A percentile compares a stretch with the other conserved stretches of the same genome.
Conservation (phyloP, 371 early-diverging fungal genomes). For the Saksenaea vasiformis region DNA sequence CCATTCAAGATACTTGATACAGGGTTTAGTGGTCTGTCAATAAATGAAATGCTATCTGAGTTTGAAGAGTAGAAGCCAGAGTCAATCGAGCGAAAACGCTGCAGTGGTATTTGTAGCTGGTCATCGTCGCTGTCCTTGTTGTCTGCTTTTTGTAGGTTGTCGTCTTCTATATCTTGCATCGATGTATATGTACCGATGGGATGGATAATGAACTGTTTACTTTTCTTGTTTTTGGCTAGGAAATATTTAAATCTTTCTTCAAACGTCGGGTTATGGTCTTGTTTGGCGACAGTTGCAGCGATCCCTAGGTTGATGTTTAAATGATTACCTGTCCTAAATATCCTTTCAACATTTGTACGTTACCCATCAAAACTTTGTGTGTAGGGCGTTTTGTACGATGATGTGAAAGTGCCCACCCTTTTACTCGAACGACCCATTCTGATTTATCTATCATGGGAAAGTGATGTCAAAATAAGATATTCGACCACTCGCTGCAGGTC, state of each 20-base stretch:
- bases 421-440: slow-evolving; percentile 37
- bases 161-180: neutral
- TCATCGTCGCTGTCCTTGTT: neutral
- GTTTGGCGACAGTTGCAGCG: slow-evolving; percentile 37
- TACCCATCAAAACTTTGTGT: slow-evolving; percentile 41
- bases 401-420: slow-evolving; percentile 48
- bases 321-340: neutral
- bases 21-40: slow-evolving; percentile 21
- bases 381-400: slow-evolving; percentile 25
- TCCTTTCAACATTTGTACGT: too few species aligned
- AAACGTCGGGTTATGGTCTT: slow-evolving; percentile 36
- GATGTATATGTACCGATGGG: slow-evolving; percentile 25
- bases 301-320: slow-evolving; percentile 20
- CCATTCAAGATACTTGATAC: slow-evolving; percentile 22
- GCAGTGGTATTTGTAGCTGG: neutral
- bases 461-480: slow-evolving; percentile 11
- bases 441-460: slow-evolving; percentile 16
- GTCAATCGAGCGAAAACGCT: neutral
- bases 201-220: slow-evolving; percentile 34
- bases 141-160: neutral
- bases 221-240: slow-evolving; percentile 37
- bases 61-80: slow-evolving; percentile 8
- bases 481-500: neutral
- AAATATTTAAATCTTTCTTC: slow-evolving; percentile 48
- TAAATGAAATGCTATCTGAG: slow-evolving; percentile 6